phyloP scores from a whole-genome alignment of 768 basidiomycete species.

The Pleurotus djamor region DNA sequence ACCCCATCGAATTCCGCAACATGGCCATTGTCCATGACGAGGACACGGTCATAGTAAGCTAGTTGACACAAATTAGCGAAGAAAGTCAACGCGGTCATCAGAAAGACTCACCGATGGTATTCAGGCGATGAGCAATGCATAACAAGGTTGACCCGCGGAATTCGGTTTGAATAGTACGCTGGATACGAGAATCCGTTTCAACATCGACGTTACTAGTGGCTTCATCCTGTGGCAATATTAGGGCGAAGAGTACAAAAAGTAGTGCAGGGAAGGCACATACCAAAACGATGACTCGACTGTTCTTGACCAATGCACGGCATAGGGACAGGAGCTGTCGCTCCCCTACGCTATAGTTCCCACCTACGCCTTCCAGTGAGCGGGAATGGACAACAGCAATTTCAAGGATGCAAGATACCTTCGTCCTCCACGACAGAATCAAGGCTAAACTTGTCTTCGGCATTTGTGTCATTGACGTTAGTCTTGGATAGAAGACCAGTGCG shows the following conservation, averaged over 20 bases:
- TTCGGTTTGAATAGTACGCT: constrained; percentile 61
- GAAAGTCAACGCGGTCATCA: neutral
- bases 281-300: constrained; percentile 54
- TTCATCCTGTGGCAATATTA: constrained; percentile 42
- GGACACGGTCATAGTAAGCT: constrained; percentile 65
- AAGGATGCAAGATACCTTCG: constrained; percentile 39
- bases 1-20: constrained; percentile 77
- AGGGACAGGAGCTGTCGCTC: constrained; percentile 65
- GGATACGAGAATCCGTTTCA: constrained; percentile 59
- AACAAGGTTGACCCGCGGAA: constrained; percentile 51
- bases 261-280: constrained; percentile 25
- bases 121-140: constrained; percentile 57
- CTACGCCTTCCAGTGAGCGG: constrained; percentile 19
- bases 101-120: constrained; percentile 46
- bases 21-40: constrained; percentile 69
- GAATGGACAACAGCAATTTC: neutral
- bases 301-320: constrained; percentile 60
- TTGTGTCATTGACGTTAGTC: constrained; percentile 39
- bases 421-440: constrained; percentile 58
- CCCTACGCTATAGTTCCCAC: constrained; percentile 60
- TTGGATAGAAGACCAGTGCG: constrained; percentile 57
- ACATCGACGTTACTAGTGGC: constrained; percentile 60
- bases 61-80: neutral
- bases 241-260: neutral
- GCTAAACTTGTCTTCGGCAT: constrained; percentile 62